Evolutionary conservation across 108 stramenopile species (phyloP).

Genomic region (Nitzschia inconspicua): DNA sequence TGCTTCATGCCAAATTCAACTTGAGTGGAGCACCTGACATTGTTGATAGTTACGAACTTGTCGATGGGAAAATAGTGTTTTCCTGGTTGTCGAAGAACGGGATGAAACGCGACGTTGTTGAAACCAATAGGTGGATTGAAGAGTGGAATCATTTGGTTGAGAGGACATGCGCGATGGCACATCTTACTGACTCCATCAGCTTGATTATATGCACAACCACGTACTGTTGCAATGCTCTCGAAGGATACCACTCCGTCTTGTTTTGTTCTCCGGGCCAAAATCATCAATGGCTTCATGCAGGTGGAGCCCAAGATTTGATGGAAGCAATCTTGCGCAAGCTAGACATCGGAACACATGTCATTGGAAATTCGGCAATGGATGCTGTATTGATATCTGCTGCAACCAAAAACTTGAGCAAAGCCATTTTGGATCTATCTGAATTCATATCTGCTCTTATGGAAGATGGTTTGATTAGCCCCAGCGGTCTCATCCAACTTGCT

Average conservation of each 20-base stretch:
- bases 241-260: conserved; percentile 13
- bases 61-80: conserved; percentile 34
- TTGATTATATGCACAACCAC: conserved; percentile 35
- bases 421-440: conserved; percentile 23
- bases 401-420: conserved; percentile 20
- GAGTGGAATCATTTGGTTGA: conserved; percentile 49
- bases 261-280: not conserved
- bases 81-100: conserved; percentile 4
- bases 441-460: not conserved
- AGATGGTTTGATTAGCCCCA: not conserved
- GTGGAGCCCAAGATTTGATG: conserved; percentile 5
- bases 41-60: conserved; percentile 40
- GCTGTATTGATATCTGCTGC: conserved; percentile 16
- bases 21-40: conserved; percentile 45
- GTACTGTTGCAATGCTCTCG: conserved; percentile 12
- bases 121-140: too few species aligned
- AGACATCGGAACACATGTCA: not conserved
- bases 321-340: conserved; percentile 2
- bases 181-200: conserved; percentile 48
- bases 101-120: too few species aligned
- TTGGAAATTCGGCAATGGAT: conserved; percentile 19
- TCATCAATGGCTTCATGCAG: not conserved
- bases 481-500: conserved; percentile 18
- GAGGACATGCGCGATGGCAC: conserved; percentile 43
- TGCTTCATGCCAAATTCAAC: conserved; percentile 22